Percentiles rank a stretch among this genome's conserved stretches.
phyloP scores from a whole-genome alignment of 2,329 filamentous ascomycete species.

The Achaetomium macrosporum region DNA sequence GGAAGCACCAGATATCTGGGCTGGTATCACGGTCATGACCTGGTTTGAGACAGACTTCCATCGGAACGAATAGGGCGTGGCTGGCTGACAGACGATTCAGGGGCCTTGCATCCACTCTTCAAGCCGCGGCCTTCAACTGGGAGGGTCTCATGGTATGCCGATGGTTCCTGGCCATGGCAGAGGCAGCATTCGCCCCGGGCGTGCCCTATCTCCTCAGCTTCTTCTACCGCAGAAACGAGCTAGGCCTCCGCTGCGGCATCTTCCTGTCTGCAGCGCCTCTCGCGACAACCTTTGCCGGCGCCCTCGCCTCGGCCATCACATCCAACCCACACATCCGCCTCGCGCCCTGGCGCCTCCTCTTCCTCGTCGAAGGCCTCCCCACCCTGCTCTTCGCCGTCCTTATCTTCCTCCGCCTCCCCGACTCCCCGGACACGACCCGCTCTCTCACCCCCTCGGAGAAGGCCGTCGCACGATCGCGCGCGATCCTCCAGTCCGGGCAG shows the following conservation, averaged over 20 bases:
- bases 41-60: too few species aligned
- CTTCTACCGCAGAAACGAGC: slow-evolving; percentile 48
- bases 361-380: slow-evolving; percentile 60
- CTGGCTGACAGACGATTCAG: too few species aligned
- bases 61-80: too few species aligned
- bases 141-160: slow-evolving; percentile 31
- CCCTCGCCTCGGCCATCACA: slow-evolving; percentile 59
- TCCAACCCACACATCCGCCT: slow-evolving; percentile 45
- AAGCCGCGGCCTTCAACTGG: too few species aligned
- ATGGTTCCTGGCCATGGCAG: slow-evolving; percentile 17
- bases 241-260: slow-evolving; percentile 60
- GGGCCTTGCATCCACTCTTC: too few species aligned
- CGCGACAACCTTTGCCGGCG: slow-evolving; percentile 61
- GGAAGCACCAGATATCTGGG: not conserved
- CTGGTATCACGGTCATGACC: too few species aligned
- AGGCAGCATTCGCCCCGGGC: slow-evolving; percentile 24
- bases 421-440: slow-evolving; percentile 29
- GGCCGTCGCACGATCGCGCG: slow-evolving; percentile 48
- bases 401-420: slow-evolving; percentile 49
- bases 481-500: slow-evolving; percentile 47
- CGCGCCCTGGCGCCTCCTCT: slow-evolving; percentile 59
- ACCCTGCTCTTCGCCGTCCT: slow-evolving; percentile 48
- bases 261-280: slow-evolving; percentile 64
- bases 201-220: slow-evolving; percentile 41
- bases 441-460: slow-evolving; percentile 41